Conservation (phyloP, 2,329 filamentous ascomycete genomes). For the Neurospora sp. region DNA sequence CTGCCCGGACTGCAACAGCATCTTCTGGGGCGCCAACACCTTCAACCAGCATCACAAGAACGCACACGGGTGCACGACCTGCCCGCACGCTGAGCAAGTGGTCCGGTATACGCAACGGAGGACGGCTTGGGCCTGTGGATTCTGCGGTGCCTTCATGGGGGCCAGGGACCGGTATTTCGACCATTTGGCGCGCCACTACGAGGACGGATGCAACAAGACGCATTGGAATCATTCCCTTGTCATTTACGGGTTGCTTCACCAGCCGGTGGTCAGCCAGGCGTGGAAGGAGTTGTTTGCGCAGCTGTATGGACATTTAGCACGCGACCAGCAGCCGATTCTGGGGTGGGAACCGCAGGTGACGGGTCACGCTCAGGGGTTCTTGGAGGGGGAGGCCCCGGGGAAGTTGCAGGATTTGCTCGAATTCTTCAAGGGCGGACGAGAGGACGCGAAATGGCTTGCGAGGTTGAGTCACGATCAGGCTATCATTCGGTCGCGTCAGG, state of each 20-base stretch:
- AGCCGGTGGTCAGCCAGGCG: constrained; percentile 49
- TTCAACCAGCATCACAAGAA: constrained; percentile 60
- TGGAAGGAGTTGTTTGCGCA: constrained; percentile 47
- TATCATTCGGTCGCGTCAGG: constrained; percentile 11
- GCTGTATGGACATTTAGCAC: constrained; percentile 33
- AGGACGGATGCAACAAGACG: constrained; percentile 48
- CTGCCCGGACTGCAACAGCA: constrained; percentile 58
- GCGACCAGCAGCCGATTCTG: constrained; percentile 44
- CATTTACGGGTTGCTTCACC: constrained; percentile 57
- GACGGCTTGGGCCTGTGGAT: constrained; percentile 57
- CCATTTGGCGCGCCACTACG: constrained; percentile 59
- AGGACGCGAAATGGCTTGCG: constrained; percentile 47
- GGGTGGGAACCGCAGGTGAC: constrained; percentile 50
- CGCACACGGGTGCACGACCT: constrained; percentile 46
- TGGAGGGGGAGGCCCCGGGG: constrained; percentile 52
- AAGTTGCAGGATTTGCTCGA: constrained; percentile 56
- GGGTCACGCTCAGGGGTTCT: constrained; percentile 45
- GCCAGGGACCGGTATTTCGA: constrained; percentile 58
- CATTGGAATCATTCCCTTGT: constrained; percentile 63
- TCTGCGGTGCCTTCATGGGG: constrained; percentile 53
- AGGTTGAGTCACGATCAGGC: constrained; percentile 48
- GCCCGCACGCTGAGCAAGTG: constrained; percentile 54
- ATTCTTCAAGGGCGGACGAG: constrained; percentile 49
- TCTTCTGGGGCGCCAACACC: constrained; percentile 57
- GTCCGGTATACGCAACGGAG: constrained; percentile 49